phyloP scores from a whole-genome alignment of 2,329 filamentous ascomycete species.

The Calycina herbarum region DNA sequence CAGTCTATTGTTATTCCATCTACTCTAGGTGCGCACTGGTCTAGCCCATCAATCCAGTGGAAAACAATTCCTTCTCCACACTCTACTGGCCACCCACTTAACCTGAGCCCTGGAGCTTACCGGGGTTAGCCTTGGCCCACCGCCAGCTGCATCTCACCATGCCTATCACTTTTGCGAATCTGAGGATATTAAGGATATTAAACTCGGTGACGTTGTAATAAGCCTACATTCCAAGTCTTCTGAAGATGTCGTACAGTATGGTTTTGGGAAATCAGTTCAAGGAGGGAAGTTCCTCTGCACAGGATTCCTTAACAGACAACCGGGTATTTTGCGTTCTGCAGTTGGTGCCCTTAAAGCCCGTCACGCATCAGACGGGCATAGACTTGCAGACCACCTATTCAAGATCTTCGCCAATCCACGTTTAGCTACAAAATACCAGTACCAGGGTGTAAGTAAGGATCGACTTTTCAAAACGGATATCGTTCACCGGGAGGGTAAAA shows the following conservation, averaged over 20 bases:
- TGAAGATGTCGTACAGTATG: constrained; percentile 22
- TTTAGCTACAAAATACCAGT: constrained; percentile 1
- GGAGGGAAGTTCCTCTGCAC: constrained; percentile 22
- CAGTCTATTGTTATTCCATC: background rate
- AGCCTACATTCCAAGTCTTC: constrained; percentile 16
- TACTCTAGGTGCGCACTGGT: background rate
- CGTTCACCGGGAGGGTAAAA: background rate
- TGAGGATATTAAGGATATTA: constrained; percentile 26
- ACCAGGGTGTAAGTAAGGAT: constrained; percentile 6
- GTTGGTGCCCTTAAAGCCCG: constrained; percentile 28
- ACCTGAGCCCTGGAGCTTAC: background rate
- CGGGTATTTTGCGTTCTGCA: constrained; percentile 27
- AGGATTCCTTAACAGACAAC: constrained; percentile 26
- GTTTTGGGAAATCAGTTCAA: constrained; percentile 23
- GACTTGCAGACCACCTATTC: background rate
- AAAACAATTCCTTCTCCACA: background rate
- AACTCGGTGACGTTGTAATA: constrained; percentile 35
- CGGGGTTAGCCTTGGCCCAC: background rate
- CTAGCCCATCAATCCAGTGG: background rate
- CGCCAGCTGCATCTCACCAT: background rate
- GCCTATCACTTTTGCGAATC: background rate
- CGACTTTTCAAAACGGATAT: constrained; percentile 2
- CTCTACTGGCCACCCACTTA: background rate
- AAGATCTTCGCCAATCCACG: constrained; percentile 3
- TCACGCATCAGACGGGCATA: background rate